Base-by-base conservation (phyloP, 2,329 filamentous ascomycete species). In the Trichoderma koningiopsis region DNA sequence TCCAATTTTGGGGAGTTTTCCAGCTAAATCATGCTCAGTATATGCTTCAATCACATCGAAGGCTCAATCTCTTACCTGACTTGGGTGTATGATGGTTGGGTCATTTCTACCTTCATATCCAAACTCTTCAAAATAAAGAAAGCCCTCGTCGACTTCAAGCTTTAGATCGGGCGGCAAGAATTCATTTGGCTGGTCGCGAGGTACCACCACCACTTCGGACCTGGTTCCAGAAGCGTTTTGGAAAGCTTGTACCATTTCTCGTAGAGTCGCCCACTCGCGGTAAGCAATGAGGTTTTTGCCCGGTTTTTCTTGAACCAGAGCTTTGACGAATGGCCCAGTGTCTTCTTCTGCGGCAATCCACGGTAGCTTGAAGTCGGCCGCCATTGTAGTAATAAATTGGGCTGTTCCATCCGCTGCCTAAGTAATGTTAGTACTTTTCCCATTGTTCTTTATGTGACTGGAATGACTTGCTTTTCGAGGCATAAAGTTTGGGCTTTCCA, bases 311-410 rank as follows among this genome's bases (percentile, higher is more conserved):
- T 67, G 27, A 4, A 76, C 24, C 4, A 76, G 71, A 5, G 73
- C 67, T 10, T 72, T 73, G n/a, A 76, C 72, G 3, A 76, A 56
- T 0, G 70, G 69, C 0, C 76, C 76, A 0, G 72, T 68, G 13
- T 77, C 76, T 11, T 77, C 72, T 29, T 76, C 75, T 3, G 72
- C 56, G 0, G 70, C 72, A 27, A 76, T 73, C 22, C 69, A 71
- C 8, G 75, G 75, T 0, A 76, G 60, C 4, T 74, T 74, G 4
- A 68, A 33, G 4, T 74, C 68, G 2, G 58, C n/a, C 1, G 71
- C 57, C 1, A 76, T 5, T n/a, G 62, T 4, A 1, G 61, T 62
- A 22, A 70, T 33, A 24, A 77, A 76, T n/a, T 73, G 70, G 5
- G 74, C 70, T 4, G 69, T 53, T 24, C 13, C 22, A 53, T 53